Percentiles rank a stretch among this genome's conserved stretches.
Evolutionary conservation across 352 stramenopile species (phyloP).

Genomic region (Phytopythium oedochilum): DNA sequence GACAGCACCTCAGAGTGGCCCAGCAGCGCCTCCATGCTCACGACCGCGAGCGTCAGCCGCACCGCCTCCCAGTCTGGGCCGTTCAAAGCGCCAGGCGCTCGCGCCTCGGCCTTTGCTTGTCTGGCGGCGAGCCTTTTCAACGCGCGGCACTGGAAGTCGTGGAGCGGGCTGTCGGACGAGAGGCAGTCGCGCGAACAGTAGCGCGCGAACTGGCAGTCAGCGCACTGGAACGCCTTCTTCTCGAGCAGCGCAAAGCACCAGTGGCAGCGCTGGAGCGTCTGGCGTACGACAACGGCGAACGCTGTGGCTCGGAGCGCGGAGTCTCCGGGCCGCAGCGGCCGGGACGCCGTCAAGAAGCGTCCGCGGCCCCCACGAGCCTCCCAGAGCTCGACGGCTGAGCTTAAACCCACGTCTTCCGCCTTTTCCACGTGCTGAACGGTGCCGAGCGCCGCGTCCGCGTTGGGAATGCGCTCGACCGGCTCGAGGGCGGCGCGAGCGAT

Average conservation of each 20-base stretch:
- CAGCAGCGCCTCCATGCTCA: conserved; percentile 56
- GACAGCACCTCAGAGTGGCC: conserved; percentile 23
- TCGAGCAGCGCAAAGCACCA: conserved; percentile 49
- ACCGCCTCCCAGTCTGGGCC: conserved; percentile 33
- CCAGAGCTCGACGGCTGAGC: conserved; percentile 20
- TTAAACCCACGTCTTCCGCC: conserved; percentile 15
- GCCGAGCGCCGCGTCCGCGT: conserved; percentile 10
- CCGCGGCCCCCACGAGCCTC: conserved; percentile 5
- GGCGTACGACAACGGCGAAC: conserved; percentile 45
- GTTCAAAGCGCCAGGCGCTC: not conserved
- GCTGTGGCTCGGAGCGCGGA: conserved; percentile 31
- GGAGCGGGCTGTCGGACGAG: conserved; percentile 29
- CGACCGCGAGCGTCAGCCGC: conserved; percentile 40
- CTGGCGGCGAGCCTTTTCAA: conserved; percentile 16
- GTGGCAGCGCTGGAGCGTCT: conserved; percentile 37
- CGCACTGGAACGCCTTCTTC: conserved; percentile 49
- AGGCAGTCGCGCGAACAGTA: conserved; percentile 56
- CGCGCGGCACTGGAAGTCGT: conserved; percentile 43
- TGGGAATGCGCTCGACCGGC: not conserved
- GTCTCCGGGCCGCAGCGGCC: conserved; percentile 34
- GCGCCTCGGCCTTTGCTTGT: not conserved
- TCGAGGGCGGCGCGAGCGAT: not conserved
- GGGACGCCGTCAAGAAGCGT: not conserved
- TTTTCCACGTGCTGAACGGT: not conserved
- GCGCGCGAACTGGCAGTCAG: conserved; percentile 35